These are phyloP conservation scores for Coleophoma cylindrospora DNA, from an alignment of 2,329 filamentous ascomycete species.

Conservation along the genomic window DNA sequence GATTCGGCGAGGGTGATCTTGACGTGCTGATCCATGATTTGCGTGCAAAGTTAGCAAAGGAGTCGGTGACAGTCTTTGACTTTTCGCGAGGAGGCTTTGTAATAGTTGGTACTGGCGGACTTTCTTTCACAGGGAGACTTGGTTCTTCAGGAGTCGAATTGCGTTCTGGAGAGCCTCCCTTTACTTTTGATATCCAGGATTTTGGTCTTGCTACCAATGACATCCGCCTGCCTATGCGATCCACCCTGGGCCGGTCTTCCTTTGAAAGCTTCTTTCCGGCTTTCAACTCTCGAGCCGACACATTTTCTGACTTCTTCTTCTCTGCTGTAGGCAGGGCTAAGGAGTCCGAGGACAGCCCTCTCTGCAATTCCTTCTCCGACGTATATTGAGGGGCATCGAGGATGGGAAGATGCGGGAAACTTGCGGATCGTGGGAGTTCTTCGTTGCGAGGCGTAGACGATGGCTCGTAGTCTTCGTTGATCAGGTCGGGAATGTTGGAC, in stretches of 20 bases:
- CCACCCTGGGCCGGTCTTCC: conserved; percentile 20
- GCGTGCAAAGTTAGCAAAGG: conserved; percentile 42
- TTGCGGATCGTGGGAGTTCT: conserved; percentile 47
- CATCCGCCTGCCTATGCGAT: conserved; percentile 24
- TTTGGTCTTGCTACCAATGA: conserved; percentile 27
- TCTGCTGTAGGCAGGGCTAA: conserved; percentile 4
- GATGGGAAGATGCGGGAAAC: conserved; percentile 48
- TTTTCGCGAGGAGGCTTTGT: conserved; percentile 24
- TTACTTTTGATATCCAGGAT: conserved; percentile 28
- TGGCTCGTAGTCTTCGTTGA: conserved; percentile 18
- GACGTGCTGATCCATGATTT: conserved; percentile 44
- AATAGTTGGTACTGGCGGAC: conserved; percentile 24
- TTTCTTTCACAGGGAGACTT: conserved; percentile 25
- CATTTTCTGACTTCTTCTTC: conserved; percentile 7
- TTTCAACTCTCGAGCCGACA: conserved; percentile 10
- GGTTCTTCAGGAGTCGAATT: conserved; percentile 10
- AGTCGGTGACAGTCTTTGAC: conserved; percentile 40
- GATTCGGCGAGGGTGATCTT: conserved; percentile 39
- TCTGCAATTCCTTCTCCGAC: conserved; percentile 13
- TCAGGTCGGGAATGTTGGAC: conserved; percentile 23
- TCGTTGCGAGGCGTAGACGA: conserved; percentile 11
- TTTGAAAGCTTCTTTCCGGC: conserved; percentile 11
- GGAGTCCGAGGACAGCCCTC: conserved; percentile 10
- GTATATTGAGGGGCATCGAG: conserved; percentile 19
- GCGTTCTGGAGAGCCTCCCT: conserved; percentile 21